Conservation (phyloP, 2,329 filamentous ascomycete genomes). For the Fusarium mangiferae region DNA sequence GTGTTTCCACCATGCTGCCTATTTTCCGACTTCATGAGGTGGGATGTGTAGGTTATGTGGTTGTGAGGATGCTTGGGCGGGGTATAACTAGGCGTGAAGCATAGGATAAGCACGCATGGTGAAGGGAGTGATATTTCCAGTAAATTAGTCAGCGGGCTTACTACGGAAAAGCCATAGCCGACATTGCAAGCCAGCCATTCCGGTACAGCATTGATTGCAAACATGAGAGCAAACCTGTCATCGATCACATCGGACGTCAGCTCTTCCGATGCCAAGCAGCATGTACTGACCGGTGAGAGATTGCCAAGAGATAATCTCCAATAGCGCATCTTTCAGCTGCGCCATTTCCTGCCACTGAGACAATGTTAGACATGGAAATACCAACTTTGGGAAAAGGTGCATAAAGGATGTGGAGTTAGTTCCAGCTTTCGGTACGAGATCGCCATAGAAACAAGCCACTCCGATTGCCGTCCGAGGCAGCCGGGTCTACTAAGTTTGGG, state of each 20-base stretch:
- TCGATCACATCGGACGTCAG: accelerated
- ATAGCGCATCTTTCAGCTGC: not conserved
- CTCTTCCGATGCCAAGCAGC: not conserved
- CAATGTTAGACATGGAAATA: not conserved
- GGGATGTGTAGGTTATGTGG: accelerated
- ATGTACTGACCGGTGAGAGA: not conserved
- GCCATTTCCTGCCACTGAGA: not conserved
- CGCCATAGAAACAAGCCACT: not conserved
- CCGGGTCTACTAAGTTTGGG: not conserved
- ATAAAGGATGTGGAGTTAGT: not conserved
- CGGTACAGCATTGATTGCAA: not conserved
- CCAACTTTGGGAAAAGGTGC: not conserved
- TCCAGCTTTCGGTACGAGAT: not conserved
- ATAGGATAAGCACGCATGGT: not conserved
- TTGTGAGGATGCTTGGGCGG: not conserved
- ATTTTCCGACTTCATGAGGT: accelerated
- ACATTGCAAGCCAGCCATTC: no score
- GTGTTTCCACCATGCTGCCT: accelerated
- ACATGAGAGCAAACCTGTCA: not conserved
- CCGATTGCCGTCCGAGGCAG: not conserved
- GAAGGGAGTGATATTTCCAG: not conserved
- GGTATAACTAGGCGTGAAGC: not conserved
- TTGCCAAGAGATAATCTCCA: not conserved
- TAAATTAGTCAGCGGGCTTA: not conserved
- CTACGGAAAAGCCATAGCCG: not conserved